Conservation (phyloP, 257 asterid genomes). For the Mitragyna speciosa region DNA sequence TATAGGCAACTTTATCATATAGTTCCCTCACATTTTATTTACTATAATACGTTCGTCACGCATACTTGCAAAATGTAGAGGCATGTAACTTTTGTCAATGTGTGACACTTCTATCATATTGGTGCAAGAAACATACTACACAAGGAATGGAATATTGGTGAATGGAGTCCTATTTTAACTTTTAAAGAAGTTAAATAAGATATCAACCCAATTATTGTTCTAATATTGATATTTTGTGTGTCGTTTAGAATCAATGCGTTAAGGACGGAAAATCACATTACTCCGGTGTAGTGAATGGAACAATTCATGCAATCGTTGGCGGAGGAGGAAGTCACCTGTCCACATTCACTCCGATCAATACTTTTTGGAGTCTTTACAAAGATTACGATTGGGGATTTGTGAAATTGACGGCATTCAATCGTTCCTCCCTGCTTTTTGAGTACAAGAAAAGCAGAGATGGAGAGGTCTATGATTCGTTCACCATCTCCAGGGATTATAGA, state of each 20-base stretch:
- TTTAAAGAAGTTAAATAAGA: no score
- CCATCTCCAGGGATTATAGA: conserved; percentile 71
- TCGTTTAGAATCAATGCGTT: conserved; percentile 52
- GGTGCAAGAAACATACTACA: no score
- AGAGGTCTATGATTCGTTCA: conserved; percentile 74
- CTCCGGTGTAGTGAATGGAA: conserved; percentile 66
- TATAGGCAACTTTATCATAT: no score
- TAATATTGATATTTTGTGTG: not conserved
- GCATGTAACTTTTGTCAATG: no score
- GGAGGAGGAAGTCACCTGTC: conserved; percentile 72
- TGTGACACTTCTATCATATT: no score
- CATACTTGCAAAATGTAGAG: no score
- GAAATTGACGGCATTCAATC: conserved; percentile 68
- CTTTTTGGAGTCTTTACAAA: conserved; percentile 71
- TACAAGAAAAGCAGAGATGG: conserved; percentile 83
- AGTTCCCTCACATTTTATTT: no score
- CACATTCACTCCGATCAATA: conserved; percentile 40
- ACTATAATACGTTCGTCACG: no score
- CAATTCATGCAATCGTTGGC: conserved; percentile 58
- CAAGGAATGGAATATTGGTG: no score
- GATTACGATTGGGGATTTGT: conserved; percentile 76
- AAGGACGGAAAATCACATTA: conserved; percentile 45
- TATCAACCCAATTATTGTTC: not conserved
- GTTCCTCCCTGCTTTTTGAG: conserved; percentile 64
- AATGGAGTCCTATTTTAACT: no score